Evolutionary conservation across 2,329 filamentous ascomycete genomes (phyloP), one percentile per base, ranked within the genome.

Genomic region (Hirsutella minnesotensis): DNA sequence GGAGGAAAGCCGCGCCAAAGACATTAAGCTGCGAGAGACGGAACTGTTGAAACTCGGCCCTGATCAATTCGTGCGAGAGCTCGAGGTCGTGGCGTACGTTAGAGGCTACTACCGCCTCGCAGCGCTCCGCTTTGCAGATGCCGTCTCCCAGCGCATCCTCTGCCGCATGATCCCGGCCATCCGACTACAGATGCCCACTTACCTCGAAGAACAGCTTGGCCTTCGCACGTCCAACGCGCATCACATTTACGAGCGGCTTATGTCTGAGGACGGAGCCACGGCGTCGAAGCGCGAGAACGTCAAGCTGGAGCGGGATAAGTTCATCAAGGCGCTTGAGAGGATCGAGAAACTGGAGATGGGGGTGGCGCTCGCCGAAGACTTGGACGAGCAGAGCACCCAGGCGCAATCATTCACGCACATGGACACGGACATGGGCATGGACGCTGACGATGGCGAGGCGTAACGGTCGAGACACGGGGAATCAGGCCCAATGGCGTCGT

Each of bases 31-130:
- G 22, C 63, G 72, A 8, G 57, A 61, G 19, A 49, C 55, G 7
- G 67, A 77, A 21, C 47, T 66, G 7, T 50, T 56, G 12, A 71
- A 69, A 21, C 62, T 86, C 10, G 70, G 70, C 0, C 56, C 64
- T 0, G 83, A 87, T 51, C 65, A 68, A 0, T 86, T 77, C 49
- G 55, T 66, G 1, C 59, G 63, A 0, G 82, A 86, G 53, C 58
- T 88, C 1, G 65, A 71, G 9, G 74, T 83, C 0, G 73, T 83
- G 0, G 69, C 78, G 0, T 77, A 77, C 4, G 70, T 85, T 37
- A 67, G 80, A 0, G 81, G 74, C 0, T 88, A 87, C 56, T 88
- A 88, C 53, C 68, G 75, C 38, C 72, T 81, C 4, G 81, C 83
- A 0, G 73, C 77, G 0, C 62, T 69, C 29, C 72, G 82, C 2